Conservation (phyloP, 2,329 filamentous ascomycete species). For the Penicillium sp. region DNA sequence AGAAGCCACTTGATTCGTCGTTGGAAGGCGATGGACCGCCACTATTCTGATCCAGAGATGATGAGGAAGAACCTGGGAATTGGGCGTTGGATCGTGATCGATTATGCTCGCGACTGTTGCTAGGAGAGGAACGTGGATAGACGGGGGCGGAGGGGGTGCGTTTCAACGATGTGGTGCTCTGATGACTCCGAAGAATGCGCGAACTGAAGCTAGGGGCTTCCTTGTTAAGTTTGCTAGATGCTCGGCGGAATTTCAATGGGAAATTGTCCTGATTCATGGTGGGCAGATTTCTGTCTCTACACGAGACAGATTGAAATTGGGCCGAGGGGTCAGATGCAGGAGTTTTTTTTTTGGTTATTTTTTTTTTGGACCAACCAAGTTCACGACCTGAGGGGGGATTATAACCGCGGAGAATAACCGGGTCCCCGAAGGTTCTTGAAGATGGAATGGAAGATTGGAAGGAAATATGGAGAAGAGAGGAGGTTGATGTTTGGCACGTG, state of each 20-base stretch:
- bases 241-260: constrained; percentile 42
- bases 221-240: constrained; percentile 47
- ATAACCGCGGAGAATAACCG: constrained; percentile 9
- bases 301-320: constrained; percentile 31
- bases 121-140: constrained; percentile 45
- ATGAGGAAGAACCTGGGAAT: constrained; percentile 47
- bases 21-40: constrained; percentile 42
- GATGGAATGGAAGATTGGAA: not conserved
- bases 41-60: constrained; percentile 49
- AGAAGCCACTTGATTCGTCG: constrained; percentile 32
- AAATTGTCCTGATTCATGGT: constrained; percentile 40
- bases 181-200: constrained; percentile 44
- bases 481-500: constrained; percentile 11
- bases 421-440: constrained; percentile 3
- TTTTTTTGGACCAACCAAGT: constrained; percentile 6
- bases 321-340: constrained; percentile 28
- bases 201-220: constrained; percentile 45
- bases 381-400: not conserved
- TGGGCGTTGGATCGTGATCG: constrained; percentile 47
- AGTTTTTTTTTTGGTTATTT: not conserved
- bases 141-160: constrained; percentile 50
- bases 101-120: constrained; percentile 42
- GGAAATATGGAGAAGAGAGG: constrained; percentile 6
- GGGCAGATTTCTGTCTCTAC: constrained; percentile 27
- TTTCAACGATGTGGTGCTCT: constrained; percentile 46